These are phyloP conservation scores for Ascosphaera aggregata DNA, from an alignment of 2,329 filamentous ascomycete species.

Conservation along the genomic window DNA sequence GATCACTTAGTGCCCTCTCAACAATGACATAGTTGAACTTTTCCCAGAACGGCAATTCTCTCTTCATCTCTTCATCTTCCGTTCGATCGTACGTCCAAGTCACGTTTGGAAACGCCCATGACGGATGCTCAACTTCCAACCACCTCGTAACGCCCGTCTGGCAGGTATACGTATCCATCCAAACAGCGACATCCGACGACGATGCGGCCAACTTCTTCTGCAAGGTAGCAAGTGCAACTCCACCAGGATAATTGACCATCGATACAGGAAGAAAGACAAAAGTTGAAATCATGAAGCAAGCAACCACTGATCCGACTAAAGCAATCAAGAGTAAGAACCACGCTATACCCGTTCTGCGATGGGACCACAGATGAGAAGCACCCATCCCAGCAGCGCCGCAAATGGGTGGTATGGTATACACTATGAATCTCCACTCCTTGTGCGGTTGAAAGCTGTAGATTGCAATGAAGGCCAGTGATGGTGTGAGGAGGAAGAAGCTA, in stretches of 20 bases:
- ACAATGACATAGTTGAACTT: constrained; percentile 34
- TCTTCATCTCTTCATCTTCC: constrained; percentile 24
- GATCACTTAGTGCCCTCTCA: constrained; percentile 18
- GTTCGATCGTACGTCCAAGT: constrained; percentile 38
- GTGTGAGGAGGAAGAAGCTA: constrained; percentile 35
- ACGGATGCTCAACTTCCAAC: constrained; percentile 16
- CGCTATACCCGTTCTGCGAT: constrained; percentile 35
- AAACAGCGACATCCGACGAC: constrained; percentile 17
- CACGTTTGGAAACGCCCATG: neutral
- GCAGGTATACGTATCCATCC: constrained; percentile 37
- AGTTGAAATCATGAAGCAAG: constrained; percentile 35
- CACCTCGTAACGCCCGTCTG: constrained; percentile 41
- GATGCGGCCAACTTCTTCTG: constrained; percentile 13
- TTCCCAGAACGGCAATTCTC: constrained; percentile 31
- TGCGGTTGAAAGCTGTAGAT: constrained; percentile 79
- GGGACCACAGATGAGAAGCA: constrained; percentile 45
- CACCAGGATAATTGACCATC: constrained; percentile 83
- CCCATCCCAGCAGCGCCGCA: constrained; percentile 55
- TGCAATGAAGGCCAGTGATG: constrained; percentile 46
- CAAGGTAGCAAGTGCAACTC: constrained; percentile 39
- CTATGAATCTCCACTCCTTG: constrained; percentile 89
- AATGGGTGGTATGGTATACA: constrained; percentile 63
- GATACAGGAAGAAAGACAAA: constrained; percentile 58
- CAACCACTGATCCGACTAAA: constrained; percentile 35
- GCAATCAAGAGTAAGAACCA: constrained; percentile 31